Evolutionary conservation across 2,329 filamentous ascomycete genomes (phyloP).

Genomic region (Nemania diffusa): DNA sequence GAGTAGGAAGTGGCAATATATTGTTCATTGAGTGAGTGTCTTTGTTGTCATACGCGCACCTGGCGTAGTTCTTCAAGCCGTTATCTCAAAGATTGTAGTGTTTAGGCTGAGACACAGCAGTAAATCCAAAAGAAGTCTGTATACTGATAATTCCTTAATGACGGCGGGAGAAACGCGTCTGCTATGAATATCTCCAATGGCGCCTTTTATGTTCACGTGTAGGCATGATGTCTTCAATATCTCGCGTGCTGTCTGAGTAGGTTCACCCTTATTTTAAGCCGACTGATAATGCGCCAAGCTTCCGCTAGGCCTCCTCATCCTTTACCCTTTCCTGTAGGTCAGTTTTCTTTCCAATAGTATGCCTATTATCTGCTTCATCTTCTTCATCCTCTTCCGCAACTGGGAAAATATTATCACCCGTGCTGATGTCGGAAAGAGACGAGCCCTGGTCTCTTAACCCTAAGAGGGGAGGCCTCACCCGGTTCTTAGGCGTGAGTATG

Average conservation of each 20-base stretch:
- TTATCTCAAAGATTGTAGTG: neutral
- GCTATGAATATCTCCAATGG: neutral
- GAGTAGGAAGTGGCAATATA: neutral
- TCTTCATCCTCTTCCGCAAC: constrained; percentile 17
- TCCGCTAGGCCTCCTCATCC: neutral
- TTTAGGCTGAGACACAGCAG: neutral
- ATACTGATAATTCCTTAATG: too few species aligned
- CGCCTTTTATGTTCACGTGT: too few species aligned
- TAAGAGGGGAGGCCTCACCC: neutral
- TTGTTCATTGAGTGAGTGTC: neutral
- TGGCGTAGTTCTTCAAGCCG: neutral
- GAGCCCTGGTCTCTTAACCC: neutral
- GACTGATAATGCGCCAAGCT: too few species aligned
- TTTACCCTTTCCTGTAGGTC: neutral
- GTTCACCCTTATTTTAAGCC: too few species aligned
- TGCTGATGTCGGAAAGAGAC: neutral
- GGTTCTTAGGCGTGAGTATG: neutral
- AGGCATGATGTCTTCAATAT: too few species aligned
- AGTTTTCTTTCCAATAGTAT: neutral
- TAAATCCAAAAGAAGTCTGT: neutral
- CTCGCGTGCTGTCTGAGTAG: neutral
- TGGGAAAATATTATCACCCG: neutral
- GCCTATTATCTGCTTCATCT: neutral
- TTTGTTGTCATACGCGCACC: neutral
- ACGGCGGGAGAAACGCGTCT: too few species aligned